A percentile compares a stretch with the other conserved stretches of the same genome.
phyloP scores from a whole-genome alignment of 176 grass and related monocot genomes.

The Alopecurus myosuroides region DNA sequence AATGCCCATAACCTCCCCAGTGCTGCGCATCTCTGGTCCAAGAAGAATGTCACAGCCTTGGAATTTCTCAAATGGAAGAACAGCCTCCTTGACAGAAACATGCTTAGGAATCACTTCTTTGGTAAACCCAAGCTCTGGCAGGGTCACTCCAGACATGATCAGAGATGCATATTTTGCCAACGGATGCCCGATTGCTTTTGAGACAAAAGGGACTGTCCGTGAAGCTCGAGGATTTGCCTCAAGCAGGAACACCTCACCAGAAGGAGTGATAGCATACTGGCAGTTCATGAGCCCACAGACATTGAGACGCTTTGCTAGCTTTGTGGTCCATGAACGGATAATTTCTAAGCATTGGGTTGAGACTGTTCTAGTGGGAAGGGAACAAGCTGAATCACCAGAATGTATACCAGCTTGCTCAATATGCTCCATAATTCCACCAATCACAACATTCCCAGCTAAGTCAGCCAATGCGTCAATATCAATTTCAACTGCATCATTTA shows the following conservation, averaged over 20 bases:
- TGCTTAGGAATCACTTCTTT: conserved; percentile 90
- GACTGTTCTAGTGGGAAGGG: conserved; percentile 94
- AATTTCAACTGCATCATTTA: conserved; percentile 94
- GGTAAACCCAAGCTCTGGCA: conserved; percentile 76
- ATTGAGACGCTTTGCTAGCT: conserved; percentile 71
- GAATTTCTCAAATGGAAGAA: conserved; percentile 98
- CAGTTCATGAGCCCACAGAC: conserved; percentile 99
- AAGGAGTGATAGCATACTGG: conserved; percentile 90
- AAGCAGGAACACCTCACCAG: conserved; percentile 85
- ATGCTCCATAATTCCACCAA: conserved; percentile 99
- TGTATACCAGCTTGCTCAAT: conserved; percentile 98
- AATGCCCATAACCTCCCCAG: conserved; percentile 98
- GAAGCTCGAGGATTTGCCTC: conserved; percentile 94
- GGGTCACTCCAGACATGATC: conserved; percentile 84
- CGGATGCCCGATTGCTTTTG: conserved; percentile 95
- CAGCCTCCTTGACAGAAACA: conserved; percentile 95
- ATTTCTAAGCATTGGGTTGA: conserved; percentile 59
- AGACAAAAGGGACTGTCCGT: conserved; percentile 97
- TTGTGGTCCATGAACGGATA: conserved; percentile 85
- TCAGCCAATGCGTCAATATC: conserved; percentile 94
- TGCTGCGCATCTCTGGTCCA: conserved; percentile 98
- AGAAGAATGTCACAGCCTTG: conserved; percentile 99
- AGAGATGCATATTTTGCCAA: conserved; percentile 98
- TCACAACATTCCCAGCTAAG: conserved; percentile 81
- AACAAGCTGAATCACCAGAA: conserved; percentile 97